Percentiles rank a stretch among this genome's conserved stretches.
These are phyloP conservation scores for Fusarium praegraminearum DNA, from an alignment of 2,329 filamentous ascomycete genomes.

Conservation along the genomic window DNA sequence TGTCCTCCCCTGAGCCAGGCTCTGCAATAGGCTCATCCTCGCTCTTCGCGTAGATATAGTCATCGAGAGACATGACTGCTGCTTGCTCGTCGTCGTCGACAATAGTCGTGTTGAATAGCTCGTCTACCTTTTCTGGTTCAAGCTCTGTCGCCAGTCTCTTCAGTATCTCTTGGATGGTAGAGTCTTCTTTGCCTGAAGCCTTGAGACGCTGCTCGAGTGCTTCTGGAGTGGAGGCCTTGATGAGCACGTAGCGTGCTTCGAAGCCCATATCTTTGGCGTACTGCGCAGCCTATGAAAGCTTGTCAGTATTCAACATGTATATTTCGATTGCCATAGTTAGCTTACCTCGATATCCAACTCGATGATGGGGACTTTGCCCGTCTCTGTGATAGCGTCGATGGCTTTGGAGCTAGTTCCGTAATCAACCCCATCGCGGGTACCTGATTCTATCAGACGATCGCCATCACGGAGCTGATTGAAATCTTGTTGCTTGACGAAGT, in stretches of 20 bases:
- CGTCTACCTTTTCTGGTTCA: constrained; percentile 45
- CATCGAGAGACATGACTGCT: constrained; percentile 41
- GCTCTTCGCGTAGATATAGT: constrained; percentile 47
- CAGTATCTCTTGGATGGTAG: constrained; percentile 41
- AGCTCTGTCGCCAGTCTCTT: constrained; percentile 40
- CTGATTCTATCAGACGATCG: constrained; percentile 70
- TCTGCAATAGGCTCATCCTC: constrained; percentile 14
- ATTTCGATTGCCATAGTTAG: constrained; percentile 1
- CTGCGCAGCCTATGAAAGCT: constrained; percentile 61
- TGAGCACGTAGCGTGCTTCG: constrained; percentile 65
- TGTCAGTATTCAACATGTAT: background rate
- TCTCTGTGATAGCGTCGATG: constrained; percentile 63
- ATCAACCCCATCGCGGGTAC: constrained; percentile 60
- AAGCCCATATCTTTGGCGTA: constrained; percentile 70
- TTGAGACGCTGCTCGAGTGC: constrained; percentile 48
- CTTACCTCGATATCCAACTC: constrained; percentile 66
- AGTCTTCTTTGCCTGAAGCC: constrained; percentile 43
- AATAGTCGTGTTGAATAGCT: constrained; percentile 48
- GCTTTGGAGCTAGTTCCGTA: constrained; percentile 69
- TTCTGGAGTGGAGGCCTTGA: constrained; percentile 57
- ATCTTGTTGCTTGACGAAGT: constrained; percentile 67
- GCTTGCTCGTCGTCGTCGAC: constrained; percentile 46
- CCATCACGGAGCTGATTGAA: constrained; percentile 71
- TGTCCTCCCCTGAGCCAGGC: constrained; percentile 33
- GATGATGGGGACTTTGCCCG: constrained; percentile 71